Base-by-base conservation (phyloP, 768 basidiomycete genomes). In the Pleurotus giganteus region DNA sequence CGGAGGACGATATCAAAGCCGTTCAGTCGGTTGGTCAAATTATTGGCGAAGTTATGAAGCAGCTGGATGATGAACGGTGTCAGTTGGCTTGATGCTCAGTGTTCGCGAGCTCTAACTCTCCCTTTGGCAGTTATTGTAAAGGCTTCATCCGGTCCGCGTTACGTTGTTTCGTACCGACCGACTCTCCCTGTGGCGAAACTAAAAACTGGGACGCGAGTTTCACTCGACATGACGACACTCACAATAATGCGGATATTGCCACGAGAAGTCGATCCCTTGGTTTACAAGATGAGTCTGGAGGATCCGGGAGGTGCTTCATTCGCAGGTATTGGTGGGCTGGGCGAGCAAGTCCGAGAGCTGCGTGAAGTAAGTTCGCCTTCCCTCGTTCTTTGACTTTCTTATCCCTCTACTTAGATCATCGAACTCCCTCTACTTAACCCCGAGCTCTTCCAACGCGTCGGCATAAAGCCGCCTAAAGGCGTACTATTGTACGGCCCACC, bases 201-300 rank as follows among this genome's bases (percentile, higher is more conserved):
- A 56, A 97, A 98, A 71, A 72, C 90, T 4, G 94, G 94, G 47
- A 92, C 92, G 3, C 91, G 97, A 60, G 97, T 99, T 55, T 95
- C 94, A 53, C 84, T 99, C 28, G 97, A 99, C 70, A 98, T 99
- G 97, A 99, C 97, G 3, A 98, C 97, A 2, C 77, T 98, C 28
- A 99, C 97, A 4, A 93, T 99, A 66, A 98, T 99, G 94, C 91
- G 97, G 32, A 96, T 98, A 50, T 77, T 99, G 17, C 97, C 97
- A 3, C 84, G 97, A 58, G 97, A 99, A 69, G 93, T 99, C 5
- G 97, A 99, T 67, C 97, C 97, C 13, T 74, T 96, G 63, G 96
- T 99, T 9, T 99, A 99, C 78, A 98, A 98, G 75, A 99, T 98
- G 97, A 96, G 93, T 60, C 76, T 97, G 65, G 97, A 99, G 70